Percentiles rank a stretch among this genome's conserved stretches.
Evolutionary conservation across 805 yeast genomes (phyloP).

Genomic region (Pichia nakasei): DNA sequence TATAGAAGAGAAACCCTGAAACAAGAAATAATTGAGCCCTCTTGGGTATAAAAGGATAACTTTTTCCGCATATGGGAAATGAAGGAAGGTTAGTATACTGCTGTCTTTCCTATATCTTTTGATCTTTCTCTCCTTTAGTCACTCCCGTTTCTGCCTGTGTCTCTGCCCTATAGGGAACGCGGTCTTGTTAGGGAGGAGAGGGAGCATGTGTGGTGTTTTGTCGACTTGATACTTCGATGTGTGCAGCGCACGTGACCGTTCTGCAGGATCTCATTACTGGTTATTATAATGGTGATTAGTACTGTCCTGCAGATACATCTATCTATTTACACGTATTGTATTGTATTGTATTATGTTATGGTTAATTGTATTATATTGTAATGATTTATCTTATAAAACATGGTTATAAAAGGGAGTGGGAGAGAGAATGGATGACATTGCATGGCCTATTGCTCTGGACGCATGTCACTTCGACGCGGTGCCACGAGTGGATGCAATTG

Average conservation of each 20-base stretch:
- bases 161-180: constrained; percentile 21
- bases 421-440: no score
- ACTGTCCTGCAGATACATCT: background rate
- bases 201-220: constrained; percentile 13
- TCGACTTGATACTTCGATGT: constrained; percentile 19
- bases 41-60: background rate
- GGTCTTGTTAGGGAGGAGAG: constrained; percentile 28
- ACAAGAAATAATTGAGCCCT: background rate
- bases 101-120: background rate
- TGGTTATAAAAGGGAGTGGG: no score
- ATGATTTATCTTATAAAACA: no score
- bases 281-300: constrained; percentile 28
- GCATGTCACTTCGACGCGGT: constrained; percentile 81
- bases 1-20: background rate
- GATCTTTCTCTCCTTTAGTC: background rate
- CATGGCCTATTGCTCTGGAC: no score
- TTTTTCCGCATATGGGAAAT: background rate
- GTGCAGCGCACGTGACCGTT: background rate
- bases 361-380: no score
- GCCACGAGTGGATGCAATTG: constrained; percentile 88
- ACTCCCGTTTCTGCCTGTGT: constrained; percentile 28
- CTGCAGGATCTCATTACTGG: background rate
- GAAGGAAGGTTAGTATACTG: no score
- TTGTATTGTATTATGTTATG: no score
- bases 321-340: no score